Evolutionary conservation across 352 stramenopile species (phyloP), one percentile per base, ranked within the genome.

Genomic region (Phytophthora lateralis): DNA sequence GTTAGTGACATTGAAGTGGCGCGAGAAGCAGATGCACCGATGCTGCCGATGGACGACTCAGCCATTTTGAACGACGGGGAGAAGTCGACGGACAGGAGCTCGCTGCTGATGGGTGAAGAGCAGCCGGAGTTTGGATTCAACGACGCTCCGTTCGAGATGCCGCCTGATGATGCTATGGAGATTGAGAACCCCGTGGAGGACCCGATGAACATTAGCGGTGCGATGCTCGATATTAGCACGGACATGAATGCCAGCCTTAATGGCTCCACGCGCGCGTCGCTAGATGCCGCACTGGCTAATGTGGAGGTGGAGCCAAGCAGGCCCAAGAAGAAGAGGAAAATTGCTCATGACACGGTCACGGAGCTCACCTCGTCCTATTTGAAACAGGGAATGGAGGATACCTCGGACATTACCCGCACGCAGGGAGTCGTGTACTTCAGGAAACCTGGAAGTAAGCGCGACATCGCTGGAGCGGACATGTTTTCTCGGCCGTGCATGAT

Each of bases 1-100:
- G 72, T 94, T 4, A 93, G 88, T 60, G 85, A 95, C 44, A 84
- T 96, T 66, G 86, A 95, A 85, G 66, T 93, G 17, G 83, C 77
- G 18, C 83, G 86, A 64, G 78, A 95, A 34, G 85, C 83, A 2
- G 86, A 91, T 24, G 78, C 66, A 1, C 66, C 64, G 0, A 55
- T 88, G 18, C 60, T 75, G 4, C 59, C 69, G 9, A 53, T 89
- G 51, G 78, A 93, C 42, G 84, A 91, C 35, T 90, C 81, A 15
- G 70, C 50, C 2, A 55, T 93, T 26, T 49, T 90, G 11, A 63
- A 67, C 34, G 55, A 53, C 14, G 61, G 72, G 27, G 75, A 91
- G 20, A 90, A 90, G 43, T 85, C 73, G 3, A 69, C 76, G 11
- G 58, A 74, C 48, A 72, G 68, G 3, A 79, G 82, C 5, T 76